Evolutionary conservation across 2,329 filamentous ascomycete species (phyloP), one percentile per base, ranked within the genome.

Genomic region (Tolypocladium inflatum): DNA sequence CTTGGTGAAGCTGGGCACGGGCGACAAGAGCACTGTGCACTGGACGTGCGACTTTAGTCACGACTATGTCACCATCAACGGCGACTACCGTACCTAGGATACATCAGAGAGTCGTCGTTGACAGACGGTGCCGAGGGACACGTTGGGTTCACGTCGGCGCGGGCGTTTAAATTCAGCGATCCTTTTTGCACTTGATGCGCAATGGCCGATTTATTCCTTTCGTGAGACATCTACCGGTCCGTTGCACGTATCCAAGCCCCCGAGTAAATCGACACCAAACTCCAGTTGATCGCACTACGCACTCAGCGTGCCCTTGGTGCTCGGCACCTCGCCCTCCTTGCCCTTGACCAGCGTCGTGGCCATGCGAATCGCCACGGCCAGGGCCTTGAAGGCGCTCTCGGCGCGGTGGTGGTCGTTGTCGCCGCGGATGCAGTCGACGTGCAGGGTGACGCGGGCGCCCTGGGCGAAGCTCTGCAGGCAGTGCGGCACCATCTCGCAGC

Each of bases 401-500:
- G 94, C 92, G 59, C 92, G 81, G 77, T 97, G 94, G 75, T 97
- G 94, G 75, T 97, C 94, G 74, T 97, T 99, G 62, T 89, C 84
- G 56, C 94, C 94, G 62, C 91, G 84, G 58, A 96, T 75, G 74
- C 90, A 95, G 76, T 97, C 91, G 59, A 99, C 90, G 77, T 99
- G 94, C 69, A 97, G 77, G n/a, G 94, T 99, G 56, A 97, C 81
- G 33, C 91, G 87, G 4, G 91, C 91, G 11, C 85, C 90, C 77
- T 95, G 89, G 48, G 93, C 92, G 75, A 97, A 99, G 77, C 89
- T 94, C 79, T 96, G 86, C 70, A 99, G 74, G 65, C 92, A 96
- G 78, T 99, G 94, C 52, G 93, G 92, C 48, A 99, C 86, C 94
- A 99, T 99, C 81, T 99, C 93, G 67, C 86, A 89, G 78, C 88